Conservation (phyloP, 345 rosid genomes). For the Anastatica hierochuntica region DNA sequence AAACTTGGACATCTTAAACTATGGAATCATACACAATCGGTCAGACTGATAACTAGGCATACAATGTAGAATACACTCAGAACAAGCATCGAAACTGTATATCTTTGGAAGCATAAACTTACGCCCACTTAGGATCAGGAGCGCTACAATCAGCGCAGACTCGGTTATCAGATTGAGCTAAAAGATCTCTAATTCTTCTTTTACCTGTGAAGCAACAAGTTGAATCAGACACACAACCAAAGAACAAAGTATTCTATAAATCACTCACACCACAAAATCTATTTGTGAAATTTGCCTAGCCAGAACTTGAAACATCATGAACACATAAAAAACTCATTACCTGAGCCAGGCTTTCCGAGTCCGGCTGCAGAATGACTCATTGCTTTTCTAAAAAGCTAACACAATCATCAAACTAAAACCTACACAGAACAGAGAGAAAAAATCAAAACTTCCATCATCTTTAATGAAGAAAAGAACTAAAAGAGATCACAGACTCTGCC, state of each 20-base stretch:
- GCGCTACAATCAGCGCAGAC: constrained; percentile 92
- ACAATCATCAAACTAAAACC: constrained; percentile 26
- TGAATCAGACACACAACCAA: background rate
- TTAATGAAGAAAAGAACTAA: too few species aligned
- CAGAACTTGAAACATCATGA: too few species aligned
- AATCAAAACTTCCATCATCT: too few species aligned
- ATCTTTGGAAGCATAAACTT: constrained; percentile 29
- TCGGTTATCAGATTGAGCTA: constrained; percentile 72
- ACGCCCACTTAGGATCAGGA: constrained; percentile 99
- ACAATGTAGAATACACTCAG: too few species aligned
- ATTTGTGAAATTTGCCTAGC: too few species aligned
- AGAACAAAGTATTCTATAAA: background rate
- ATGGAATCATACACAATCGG: background rate
- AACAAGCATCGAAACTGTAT: too few species aligned
- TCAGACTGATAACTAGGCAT: too few species aligned
- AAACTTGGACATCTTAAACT: background rate
- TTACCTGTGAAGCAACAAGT: constrained; percentile 39
- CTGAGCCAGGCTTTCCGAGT: constrained; percentile 43
- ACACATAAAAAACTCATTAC: too few species aligned
- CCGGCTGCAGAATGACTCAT: constrained; percentile 53
- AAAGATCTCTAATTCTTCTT: constrained; percentile 60
- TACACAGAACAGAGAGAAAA: too few species aligned
- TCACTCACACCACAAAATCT: too few species aligned
- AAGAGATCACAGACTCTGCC: too few species aligned
- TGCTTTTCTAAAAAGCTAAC: constrained; percentile 25